Base-by-base conservation (phyloP, 352 stramenopile species). In the Phytophthora vignae region DNA sequence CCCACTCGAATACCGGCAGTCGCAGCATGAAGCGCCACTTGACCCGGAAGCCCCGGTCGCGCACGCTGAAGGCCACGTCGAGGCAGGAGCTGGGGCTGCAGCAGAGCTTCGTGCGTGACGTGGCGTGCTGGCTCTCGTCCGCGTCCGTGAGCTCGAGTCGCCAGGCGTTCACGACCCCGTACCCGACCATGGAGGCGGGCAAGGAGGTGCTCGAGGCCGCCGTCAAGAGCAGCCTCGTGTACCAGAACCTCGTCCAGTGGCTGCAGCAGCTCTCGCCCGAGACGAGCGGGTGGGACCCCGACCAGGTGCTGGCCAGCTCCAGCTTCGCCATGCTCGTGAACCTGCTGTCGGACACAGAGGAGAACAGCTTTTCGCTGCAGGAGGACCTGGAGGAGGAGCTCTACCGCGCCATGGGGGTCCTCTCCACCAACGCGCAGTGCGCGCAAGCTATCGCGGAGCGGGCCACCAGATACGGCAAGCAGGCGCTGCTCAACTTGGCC, bases 251-350 rank as follows among this genome's bases (percentile, higher is more conserved):
- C 7, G 72, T 90, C 27, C 67, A 54, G 11, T 88, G 82, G 79
- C 69, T 91, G 31, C 66, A 84, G 36, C 67, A 90, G 14, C 60
- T 90, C 14, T 76, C 78, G 2, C 71, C 70, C 6, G 55, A 78
- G 0, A 40, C 56, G 6, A 69, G 56, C 5, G 71, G 78, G 10
- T 85, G 79, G 72, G 76, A 92, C 62, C 69, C 80, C 1, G 67
- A 81, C 36, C 64, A 78, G 42, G 73, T 92, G 22, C 69, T 92
- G 48, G 53, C 77, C 52, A 91, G 83, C 57, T 81, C 79, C 19
- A 88, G 84, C 69, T 94, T 94, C 69, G 75, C 67, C 27, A 75
- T 91, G 67, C 69, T 94, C 33, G 67, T 94, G 50, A 87, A 91
- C 53, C 29, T 89, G 36, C 46, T 94, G 40, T 81, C 74, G 0